These are phyloP conservation scores for Macrolepiota fuliginosa DNA, from an alignment of 768 basidiomycete species.

Conservation along the genomic window DNA sequence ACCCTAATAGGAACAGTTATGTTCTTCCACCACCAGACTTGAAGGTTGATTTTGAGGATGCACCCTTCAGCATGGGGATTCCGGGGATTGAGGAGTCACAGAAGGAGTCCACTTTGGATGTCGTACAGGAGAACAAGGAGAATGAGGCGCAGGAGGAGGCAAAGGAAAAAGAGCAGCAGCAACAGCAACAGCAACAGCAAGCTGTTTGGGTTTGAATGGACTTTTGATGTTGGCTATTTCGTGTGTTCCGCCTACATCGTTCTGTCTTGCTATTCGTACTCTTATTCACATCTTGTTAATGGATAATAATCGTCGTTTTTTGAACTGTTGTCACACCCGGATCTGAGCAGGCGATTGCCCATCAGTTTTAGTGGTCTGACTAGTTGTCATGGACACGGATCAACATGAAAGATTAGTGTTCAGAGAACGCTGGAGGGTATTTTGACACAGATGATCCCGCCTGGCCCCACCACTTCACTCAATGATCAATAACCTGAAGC, in stretches of 20 bases:
- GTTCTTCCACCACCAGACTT: constrained; percentile 7
- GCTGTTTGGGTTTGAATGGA: neutral
- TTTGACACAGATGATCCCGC: too few species aligned
- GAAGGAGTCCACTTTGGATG: constrained; percentile 8
- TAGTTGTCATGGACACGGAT: too few species aligned
- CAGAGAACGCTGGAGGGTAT: too few species aligned
- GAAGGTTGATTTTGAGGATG: constrained; percentile 12
- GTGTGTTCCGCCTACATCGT: neutral
- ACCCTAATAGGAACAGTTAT: constrained; percentile 5
- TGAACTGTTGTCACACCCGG: neutral
- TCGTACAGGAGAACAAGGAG: constrained; percentile 11
- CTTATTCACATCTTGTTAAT: neutral
- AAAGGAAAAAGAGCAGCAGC: neutral
- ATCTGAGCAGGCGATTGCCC: too few species aligned
- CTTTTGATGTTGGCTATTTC: neutral
- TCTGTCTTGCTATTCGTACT: neutral
- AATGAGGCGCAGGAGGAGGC: constrained; percentile 7
- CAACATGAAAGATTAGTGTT: too few species aligned
- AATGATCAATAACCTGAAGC: too few species aligned
- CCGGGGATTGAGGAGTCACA: constrained; percentile 9
- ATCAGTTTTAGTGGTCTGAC: too few species aligned
- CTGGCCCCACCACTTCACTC: too few species aligned
- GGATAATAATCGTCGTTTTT: neutral
- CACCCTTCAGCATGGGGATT: constrained; percentile 9
- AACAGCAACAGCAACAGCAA: neutral